Percentiles rank a stretch among this genome's conserved stretches.
phyloP scores from a whole-genome alignment of 2,329 filamentous ascomycete genomes.

The Rhinocladiella mackenziei region DNA sequence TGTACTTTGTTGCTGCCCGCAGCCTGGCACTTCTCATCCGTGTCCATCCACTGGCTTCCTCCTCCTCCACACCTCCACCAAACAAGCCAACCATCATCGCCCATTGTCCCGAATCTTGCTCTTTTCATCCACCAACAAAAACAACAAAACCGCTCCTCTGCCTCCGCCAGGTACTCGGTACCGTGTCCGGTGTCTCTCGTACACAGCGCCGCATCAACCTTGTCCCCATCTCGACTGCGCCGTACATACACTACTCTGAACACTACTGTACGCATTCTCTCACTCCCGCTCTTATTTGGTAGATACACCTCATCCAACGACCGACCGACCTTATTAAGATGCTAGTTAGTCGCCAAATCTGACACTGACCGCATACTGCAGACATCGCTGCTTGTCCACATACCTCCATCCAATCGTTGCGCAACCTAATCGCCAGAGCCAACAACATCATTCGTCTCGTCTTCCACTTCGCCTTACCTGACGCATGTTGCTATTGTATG shows the following conservation, averaged over 20 bases:
- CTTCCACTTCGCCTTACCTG: slow-evolving; percentile 11
- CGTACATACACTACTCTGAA: background rate
- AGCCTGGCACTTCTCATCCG: no score
- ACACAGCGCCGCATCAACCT: background rate
- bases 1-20: no score
- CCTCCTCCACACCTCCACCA: no score
- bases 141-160: background rate
- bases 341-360: no score
- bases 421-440: slow-evolving; percentile 8
- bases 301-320: no score
- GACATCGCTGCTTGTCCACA: no score
- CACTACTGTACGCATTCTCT: no score
- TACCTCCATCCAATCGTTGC: slow-evolving; percentile 13
- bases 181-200: background rate
- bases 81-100: no score
- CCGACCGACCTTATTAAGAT: no score
- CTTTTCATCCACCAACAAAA: no score
- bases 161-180: background rate
- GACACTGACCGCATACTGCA: background rate
- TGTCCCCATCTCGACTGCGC: background rate
- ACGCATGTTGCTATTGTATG: slow-evolving; percentile 11
- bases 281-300: slow-evolving; percentile 1
- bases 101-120: no score
- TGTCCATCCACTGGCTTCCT: no score
- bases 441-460: slow-evolving; percentile 17